Conservation (phyloP, 2,329 filamentous ascomycete species). For the Ilyonectria sp. region DNA sequence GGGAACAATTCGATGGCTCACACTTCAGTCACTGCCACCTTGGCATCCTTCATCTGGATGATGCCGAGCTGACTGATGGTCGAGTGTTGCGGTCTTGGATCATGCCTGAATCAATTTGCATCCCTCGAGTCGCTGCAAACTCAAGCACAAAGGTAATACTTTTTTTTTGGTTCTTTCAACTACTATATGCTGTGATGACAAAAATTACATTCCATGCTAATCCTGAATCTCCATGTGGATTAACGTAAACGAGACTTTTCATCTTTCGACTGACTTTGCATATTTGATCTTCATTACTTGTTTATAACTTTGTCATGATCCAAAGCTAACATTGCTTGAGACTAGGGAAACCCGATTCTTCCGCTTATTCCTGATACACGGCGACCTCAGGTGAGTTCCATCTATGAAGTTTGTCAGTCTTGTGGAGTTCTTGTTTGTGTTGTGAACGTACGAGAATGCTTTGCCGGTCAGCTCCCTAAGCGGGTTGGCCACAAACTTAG, state of each 20-base stretch:
- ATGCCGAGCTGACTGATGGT: conserved; percentile 22
- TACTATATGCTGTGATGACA: conserved; percentile 72
- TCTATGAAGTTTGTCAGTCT: conserved; percentile 46
- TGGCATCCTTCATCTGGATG: conserved; percentile 9
- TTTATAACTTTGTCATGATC: conserved; percentile 32
- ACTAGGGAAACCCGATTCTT: conserved; percentile 31
- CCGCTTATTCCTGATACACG: conserved; percentile 63
- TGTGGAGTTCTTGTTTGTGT: not conserved
- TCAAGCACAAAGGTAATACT: conserved; percentile 46
- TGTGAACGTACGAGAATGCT: conserved; percentile 74
- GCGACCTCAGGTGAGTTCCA: conserved; percentile 64
- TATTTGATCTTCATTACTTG: conserved; percentile 45
- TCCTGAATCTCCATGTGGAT: conserved; percentile 79
- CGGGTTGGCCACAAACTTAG: conserved; percentile 78
- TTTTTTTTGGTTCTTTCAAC: conserved; percentile 35
- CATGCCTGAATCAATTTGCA: too few relatives aligned
- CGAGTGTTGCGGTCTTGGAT: not conserved
- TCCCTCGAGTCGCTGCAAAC: not conserved
- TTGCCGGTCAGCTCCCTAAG: conserved; percentile 80
- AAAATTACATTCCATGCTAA: conserved; percentile 83
- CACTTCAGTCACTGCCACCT: conserved; percentile 21
- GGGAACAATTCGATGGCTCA: conserved; percentile 53
- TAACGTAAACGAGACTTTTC: conserved; percentile 80
- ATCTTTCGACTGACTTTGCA: conserved; percentile 83
- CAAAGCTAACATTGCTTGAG: conserved; percentile 47